Base-by-base conservation (phyloP, 1,284 basidiomycete species). In the Agroathelia rolfsii region DNA sequence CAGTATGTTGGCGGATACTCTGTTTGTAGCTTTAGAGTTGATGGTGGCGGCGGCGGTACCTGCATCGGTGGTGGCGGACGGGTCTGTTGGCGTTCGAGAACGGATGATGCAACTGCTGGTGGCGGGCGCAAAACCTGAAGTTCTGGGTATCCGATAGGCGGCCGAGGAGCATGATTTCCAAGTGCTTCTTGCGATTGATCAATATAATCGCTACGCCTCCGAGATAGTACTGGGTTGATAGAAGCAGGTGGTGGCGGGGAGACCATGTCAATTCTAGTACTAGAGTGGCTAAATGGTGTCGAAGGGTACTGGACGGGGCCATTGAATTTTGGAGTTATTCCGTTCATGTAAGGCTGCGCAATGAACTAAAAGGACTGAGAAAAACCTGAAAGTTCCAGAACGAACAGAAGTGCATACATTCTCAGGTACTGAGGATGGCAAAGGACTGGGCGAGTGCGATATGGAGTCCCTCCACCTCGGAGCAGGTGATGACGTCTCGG, bases 81-180 rank as follows among this genome's bases (percentile, higher is more conserved):
- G 29, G 66, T 66, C 50, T 84, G 81, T 44, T 80, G 76, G 27
- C 79, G 63, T 46, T 84, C 83, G 32, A 76, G 59, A 0, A 65
- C 58, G 19, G 78, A 69, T 1, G 79, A 60, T 0, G 81, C 83
- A 3, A 72, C 83, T 0, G 68, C 69, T 2, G 86, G 84, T 5
- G 89, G 87, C 0, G 80, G 83, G 13, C 85, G 72, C 21, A 83
- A 65, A 5, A 83, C 62, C 7, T 74, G 68, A n/a, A 74, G 70
- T 44, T 78, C 76, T 2, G 87, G 89, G 44, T 93, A 93, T 52
- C 88, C 86, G 40, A 93, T 83, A 0, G 71, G 54, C 3, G 66
- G 53, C 3, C 69, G 67, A 31, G 58, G 46, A n/a, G 51, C 40
- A 41, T 61, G 49, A 16, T 42, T 58, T 11, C 19, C 53, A 30